phyloP scores from a whole-genome alignment of 1,284 basidiomycete species.

The Marasmius oreades region DNA sequence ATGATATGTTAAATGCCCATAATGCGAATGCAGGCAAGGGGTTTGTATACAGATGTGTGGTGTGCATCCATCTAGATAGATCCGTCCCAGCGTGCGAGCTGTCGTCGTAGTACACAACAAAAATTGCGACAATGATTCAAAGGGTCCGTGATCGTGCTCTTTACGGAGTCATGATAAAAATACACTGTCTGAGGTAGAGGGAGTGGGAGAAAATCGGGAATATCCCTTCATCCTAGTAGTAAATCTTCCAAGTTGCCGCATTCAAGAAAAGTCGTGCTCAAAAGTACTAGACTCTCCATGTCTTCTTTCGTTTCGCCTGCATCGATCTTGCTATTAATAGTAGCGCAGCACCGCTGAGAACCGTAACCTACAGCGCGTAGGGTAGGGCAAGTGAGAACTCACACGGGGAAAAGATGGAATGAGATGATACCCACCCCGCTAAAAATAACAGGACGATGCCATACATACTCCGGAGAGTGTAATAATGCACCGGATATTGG shows the following conservation, averaged over 20 bases:
- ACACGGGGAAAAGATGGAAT: neutral
- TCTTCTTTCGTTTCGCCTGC: conserved; percentile 11
- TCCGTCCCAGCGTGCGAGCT: too few relatives aligned
- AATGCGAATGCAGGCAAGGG: too few relatives aligned
- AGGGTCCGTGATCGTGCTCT: too few relatives aligned
- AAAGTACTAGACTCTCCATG: conserved; percentile 11
- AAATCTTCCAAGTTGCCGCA: neutral
- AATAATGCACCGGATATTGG: conserved; percentile 20
- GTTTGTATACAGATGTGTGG: too few relatives aligned
- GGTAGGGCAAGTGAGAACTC: neutral
- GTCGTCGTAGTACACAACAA: too few relatives aligned
- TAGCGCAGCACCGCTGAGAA: conserved; percentile 7
- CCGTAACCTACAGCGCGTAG: neutral
- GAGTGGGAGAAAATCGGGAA: too few relatives aligned
- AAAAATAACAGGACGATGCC: conserved; percentile 18
- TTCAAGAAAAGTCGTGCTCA: neutral
- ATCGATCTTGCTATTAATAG: conserved; percentile 9
- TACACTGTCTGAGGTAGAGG: too few relatives aligned
- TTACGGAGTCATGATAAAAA: too few relatives aligned
- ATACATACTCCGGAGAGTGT: conserved; percentile 15
- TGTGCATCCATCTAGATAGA: too few relatives aligned
- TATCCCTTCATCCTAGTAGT: neutral
- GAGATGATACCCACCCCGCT: conserved; percentile 11
- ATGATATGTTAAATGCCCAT: too few relatives aligned
- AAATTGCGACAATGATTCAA: too few relatives aligned